Conservation (phyloP, 2,329 filamentous ascomycete species). For the Dactylella cylindrospora region DNA sequence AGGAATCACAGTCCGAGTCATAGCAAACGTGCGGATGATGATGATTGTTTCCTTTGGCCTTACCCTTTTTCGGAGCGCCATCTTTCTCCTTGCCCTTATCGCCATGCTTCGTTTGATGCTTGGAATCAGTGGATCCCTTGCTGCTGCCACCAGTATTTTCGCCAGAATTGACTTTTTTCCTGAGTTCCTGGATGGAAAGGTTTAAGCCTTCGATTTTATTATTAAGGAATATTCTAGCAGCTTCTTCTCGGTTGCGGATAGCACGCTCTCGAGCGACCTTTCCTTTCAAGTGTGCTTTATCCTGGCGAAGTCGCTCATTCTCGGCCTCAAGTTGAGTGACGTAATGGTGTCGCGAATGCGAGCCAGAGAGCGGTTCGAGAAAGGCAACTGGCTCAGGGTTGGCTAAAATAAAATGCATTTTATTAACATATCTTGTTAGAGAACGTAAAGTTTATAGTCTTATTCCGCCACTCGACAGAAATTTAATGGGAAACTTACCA, state of each 20-base stretch:
- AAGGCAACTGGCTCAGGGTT: too few species aligned
- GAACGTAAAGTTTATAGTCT: too few species aligned
- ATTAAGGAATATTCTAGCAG: neutral
- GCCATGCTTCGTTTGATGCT: too few species aligned
- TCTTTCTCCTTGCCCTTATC: too few species aligned
- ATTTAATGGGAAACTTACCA: too few species aligned
- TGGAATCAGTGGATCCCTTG: neutral
- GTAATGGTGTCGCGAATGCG: too few species aligned
- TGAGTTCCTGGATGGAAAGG: constrained; percentile 20
- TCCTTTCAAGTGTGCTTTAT: constrained; percentile 21
- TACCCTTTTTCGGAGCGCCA: neutral
- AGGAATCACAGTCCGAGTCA: constrained; percentile 28
- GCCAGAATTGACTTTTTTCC: constrained; percentile 12
- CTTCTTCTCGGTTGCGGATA: constrained; percentile 2
- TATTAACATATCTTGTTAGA: too few species aligned
- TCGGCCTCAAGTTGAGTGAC: constrained; percentile 8
- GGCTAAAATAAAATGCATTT: too few species aligned
- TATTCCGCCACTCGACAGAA: too few species aligned
- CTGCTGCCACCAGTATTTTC: neutral
- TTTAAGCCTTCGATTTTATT: constrained; percentile 9
- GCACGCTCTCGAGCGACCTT: constrained; percentile 15
- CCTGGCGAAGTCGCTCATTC: constrained; percentile 20
- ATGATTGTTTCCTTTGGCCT: constrained; percentile 11
- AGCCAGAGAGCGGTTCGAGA: too few species aligned
- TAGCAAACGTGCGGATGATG: constrained; percentile 24